These are phyloP conservation scores for Albugo candida DNA, from an alignment of 352 stramenopile species.

Conservation along the genomic window DNA sequence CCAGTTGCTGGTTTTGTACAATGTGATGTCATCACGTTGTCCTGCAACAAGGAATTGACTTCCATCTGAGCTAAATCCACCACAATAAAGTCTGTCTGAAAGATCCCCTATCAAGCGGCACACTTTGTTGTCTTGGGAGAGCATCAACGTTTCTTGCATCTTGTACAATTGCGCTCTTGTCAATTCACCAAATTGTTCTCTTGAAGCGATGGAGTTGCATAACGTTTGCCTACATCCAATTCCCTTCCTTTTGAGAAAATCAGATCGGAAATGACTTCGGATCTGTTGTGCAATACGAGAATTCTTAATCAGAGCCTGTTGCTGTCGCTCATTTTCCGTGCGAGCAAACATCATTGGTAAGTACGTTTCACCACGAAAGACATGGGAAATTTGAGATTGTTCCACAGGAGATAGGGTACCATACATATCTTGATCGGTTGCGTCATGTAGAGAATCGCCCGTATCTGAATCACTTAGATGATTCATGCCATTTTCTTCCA, in stretches of 20 bases:
- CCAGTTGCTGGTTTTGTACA: conserved; percentile 65
- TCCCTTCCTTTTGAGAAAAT: conserved; percentile 8
- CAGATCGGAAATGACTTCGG: conserved; percentile 20
- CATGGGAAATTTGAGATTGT: conserved; percentile 29
- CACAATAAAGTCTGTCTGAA: conserved; percentile 55
- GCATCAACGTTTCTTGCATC: conserved; percentile 64
- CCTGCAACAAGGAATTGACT: conserved; percentile 46
- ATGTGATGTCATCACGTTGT: conserved; percentile 36
- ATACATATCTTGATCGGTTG: too few relatives aligned
- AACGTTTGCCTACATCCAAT: neutral
- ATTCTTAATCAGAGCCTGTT: conserved; percentile 21
- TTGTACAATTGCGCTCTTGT: conserved; percentile 42
- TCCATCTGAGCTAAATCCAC: conserved; percentile 52
- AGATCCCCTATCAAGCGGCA: conserved; percentile 49
- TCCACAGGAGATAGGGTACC: conserved; percentile 2
- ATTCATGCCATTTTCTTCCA: too few relatives aligned
- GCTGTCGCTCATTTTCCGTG: conserved; percentile 31
- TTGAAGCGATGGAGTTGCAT: conserved; percentile 16
- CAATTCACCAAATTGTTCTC: conserved; percentile 40
- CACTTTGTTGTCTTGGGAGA: conserved; percentile 61
- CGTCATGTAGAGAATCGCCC: too few relatives aligned
- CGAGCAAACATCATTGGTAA: conserved; percentile 37
- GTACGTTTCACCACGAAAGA: conserved; percentile 44
- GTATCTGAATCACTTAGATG: too few relatives aligned
- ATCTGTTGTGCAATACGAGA: conserved; percentile 55